These are phyloP conservation scores for Suhomyces bolitotheri DNA, from an alignment of 1,139 yeast genomes.

Conservation along the genomic window DNA sequence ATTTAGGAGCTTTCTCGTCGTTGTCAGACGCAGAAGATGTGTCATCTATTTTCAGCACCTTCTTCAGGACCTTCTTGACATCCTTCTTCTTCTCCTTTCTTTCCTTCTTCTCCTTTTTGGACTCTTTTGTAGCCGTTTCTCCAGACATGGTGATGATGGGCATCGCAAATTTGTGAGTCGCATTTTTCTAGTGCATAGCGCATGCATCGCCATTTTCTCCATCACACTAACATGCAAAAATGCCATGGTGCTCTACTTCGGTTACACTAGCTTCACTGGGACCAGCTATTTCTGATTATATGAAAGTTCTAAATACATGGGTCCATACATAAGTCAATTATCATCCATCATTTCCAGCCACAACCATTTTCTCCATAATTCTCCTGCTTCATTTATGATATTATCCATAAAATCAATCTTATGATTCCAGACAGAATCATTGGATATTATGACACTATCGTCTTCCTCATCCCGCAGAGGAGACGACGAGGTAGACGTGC, in stretches of 20 bases:
- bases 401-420: conserved; percentile 64
- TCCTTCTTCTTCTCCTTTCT: conserved; percentile 27
- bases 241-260: too few relatives aligned
- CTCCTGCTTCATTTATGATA: conserved; percentile 77
- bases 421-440: conserved; percentile 34
- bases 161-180: conserved; percentile 8
- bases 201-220: not conserved
- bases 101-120: conserved; percentile 30
- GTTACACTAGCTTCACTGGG: too few relatives aligned
- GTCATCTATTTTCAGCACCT: conserved; percentile 19
- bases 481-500: conserved; percentile 7
- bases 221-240: too few relatives aligned
- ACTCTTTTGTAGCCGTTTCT: conserved; percentile 18
- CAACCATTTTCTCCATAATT: conserved; percentile 84
- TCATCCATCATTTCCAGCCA: conserved; percentile 69
- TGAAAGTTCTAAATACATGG: too few relatives aligned
- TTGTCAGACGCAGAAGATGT: conserved; percentile 15
- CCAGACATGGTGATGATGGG: conserved; percentile 6
- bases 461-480: conserved; percentile 6
- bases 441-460: conserved; percentile 30
- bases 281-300: too few relatives aligned
- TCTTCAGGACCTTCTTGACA: conserved; percentile 22
- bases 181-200: not conserved
- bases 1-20: conserved; percentile 2
- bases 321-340: too few relatives aligned